phyloP scores from a whole-genome alignment of 345 rosid genomes.

The Erysimum cheiranthoides region DNA sequence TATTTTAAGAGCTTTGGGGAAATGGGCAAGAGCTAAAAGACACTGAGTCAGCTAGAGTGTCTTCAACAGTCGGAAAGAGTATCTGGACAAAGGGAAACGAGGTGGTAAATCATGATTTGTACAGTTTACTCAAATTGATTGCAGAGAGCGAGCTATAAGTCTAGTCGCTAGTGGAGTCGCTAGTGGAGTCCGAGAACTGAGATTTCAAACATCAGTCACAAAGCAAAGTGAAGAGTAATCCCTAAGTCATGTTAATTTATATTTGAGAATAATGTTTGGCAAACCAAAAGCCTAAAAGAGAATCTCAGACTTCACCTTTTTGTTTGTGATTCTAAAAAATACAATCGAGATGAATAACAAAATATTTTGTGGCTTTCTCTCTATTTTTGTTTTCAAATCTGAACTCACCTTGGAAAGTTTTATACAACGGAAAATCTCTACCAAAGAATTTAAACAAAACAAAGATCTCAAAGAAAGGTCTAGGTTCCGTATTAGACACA shows the following conservation, averaged over 20 bases:
- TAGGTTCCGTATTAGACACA: constrained; percentile 15
- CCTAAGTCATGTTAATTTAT: not conserved
- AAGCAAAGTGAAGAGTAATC: not conserved
- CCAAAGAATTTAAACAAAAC: constrained; percentile 34
- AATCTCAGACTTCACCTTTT: not conserved
- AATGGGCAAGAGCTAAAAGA: not conserved
- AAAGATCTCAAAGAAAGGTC: constrained; percentile 28
- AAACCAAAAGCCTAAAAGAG: not conserved
- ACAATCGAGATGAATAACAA: not conserved
- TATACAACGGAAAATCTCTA: constrained; percentile 32
- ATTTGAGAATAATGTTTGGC: not conserved
- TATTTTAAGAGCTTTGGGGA: not conserved
- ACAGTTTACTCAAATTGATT: not conserved
- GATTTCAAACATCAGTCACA: not conserved
- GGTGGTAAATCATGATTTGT: not conserved
- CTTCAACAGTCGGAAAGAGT: not conserved
- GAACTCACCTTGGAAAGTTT: constrained; percentile 17
- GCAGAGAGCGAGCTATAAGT: not conserved
- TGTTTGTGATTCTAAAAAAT: not conserved
- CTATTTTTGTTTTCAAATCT: constrained; percentile 10
- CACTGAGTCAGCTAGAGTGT: not conserved
- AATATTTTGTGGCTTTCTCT: not conserved
- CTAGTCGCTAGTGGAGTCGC: not conserved
- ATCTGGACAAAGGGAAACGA: not conserved
- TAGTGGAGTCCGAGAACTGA: not conserved